These are phyloP conservation scores for Salix purpurea DNA, from an alignment of 345 rosid genomes.

Conservation along the genomic window DNA sequence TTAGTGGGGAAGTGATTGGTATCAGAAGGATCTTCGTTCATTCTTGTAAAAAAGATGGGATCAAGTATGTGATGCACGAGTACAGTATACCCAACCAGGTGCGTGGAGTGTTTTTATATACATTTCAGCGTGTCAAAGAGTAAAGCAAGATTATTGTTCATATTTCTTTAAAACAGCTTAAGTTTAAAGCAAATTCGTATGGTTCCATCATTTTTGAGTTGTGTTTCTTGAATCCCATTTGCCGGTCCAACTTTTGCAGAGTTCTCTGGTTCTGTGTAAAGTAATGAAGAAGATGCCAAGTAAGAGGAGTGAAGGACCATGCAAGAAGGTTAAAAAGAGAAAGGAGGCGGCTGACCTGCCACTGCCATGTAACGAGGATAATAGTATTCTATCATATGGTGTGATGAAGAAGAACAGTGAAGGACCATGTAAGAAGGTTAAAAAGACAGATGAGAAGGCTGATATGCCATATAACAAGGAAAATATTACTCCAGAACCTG, in stretches of 20 bases:
- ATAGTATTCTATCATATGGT: too few relatives aligned
- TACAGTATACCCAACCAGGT: background rate
- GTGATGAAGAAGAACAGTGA: background rate
- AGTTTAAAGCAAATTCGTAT: background rate
- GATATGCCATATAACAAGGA: too few relatives aligned
- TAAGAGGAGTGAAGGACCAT: too few relatives aligned
- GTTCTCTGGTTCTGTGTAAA: background rate
- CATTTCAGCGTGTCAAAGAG: too few relatives aligned
- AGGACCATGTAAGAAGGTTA: background rate
- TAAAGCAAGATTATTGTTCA: too few relatives aligned
- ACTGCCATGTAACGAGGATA: too few relatives aligned
- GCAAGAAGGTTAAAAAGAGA: too few relatives aligned
- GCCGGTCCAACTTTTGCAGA: background rate
- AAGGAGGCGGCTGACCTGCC: too few relatives aligned
- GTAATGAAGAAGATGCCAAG: background rate
- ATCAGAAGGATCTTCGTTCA: background rate
- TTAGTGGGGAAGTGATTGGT: background rate
- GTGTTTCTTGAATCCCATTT: background rate
- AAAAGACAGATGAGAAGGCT: background rate
- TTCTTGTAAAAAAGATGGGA: background rate
- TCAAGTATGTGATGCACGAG: background rate
- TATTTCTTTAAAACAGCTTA: too few relatives aligned
- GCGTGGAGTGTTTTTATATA: background rate
- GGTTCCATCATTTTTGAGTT: background rate
- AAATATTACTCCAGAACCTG: background rate